A percentile compares a stretch with the other conserved stretches of the same genome.
Conservation (phyloP, 768 basidiomycete genomes). For the Filobasidium wieringae region DNA sequence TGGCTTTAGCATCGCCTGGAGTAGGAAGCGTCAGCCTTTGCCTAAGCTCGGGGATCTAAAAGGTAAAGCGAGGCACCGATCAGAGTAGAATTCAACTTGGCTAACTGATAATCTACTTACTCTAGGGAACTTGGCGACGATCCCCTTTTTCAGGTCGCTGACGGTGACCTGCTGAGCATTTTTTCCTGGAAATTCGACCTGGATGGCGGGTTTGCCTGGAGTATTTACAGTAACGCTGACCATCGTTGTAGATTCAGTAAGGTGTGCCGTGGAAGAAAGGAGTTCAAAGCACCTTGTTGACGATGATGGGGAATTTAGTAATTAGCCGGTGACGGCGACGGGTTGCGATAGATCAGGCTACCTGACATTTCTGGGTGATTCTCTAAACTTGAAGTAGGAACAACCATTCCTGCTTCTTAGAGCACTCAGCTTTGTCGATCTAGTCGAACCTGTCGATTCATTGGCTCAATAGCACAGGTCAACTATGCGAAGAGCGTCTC, state of each 20-base stretch:
- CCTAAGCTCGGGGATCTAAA: constrained; percentile 58
- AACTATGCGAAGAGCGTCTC: too few relatives aligned
- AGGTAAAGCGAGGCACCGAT: not conserved
- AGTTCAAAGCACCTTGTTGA: too few relatives aligned
- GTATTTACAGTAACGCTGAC: constrained; percentile 51
- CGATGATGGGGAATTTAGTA: not conserved
- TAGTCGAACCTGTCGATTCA: too few relatives aligned
- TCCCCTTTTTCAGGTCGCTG: constrained; percentile 55
- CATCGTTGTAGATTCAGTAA: too few relatives aligned
- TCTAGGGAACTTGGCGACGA: constrained; percentile 50
- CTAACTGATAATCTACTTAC: constrained; percentile 39
- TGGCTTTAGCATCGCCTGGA: constrained; percentile 41
- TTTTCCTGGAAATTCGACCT: constrained; percentile 34
- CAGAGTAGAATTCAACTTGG: constrained; percentile 24
- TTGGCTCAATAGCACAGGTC: too few relatives aligned
- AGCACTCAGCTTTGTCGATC: too few relatives aligned
- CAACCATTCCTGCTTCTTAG: too few relatives aligned
- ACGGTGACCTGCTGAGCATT: constrained; percentile 46
- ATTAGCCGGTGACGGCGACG: too few relatives aligned
- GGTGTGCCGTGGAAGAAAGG: not conserved
- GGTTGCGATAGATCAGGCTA: too few relatives aligned
- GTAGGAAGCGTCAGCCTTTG: constrained; percentile 52
- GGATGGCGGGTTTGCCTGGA: constrained; percentile 40
- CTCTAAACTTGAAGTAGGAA: too few relatives aligned
- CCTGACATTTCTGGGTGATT: not conserved